Conservation (phyloP, 108 stramenopile species). For the Nannochloropsis granulata region DNA sequence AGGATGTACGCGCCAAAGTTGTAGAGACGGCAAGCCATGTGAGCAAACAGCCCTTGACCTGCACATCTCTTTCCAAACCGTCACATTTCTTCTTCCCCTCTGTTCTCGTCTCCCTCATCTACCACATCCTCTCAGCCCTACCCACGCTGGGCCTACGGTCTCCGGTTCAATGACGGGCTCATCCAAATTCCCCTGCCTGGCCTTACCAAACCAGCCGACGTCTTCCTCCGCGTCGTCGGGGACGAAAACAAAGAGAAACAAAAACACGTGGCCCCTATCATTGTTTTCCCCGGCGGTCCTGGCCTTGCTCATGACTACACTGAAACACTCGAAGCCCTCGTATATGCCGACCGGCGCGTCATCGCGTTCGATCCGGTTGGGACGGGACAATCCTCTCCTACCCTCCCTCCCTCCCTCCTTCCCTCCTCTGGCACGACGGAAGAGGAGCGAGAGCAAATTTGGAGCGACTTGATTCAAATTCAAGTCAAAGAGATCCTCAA, state of each 20-base stretch:
- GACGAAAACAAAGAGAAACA: slow-evolving; percentile 4
- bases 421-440: neutral
- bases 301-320: slow-evolving; percentile 28
- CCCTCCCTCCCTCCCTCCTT: neutral
- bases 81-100: neutral
- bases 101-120: neutral
- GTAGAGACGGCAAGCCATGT: no score
- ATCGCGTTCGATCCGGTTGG: slow-evolving; percentile 21
- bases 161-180: slow-evolving; percentile 18
- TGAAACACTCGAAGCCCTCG: slow-evolving; percentile 21
- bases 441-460: neutral
- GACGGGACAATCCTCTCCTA: slow-evolving; percentile 10
- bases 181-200: slow-evolving; percentile 11
- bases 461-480: neutral
- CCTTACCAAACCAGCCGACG: neutral
- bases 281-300: slow-evolving; percentile 20
- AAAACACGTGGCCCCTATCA: neutral
- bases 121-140: slow-evolving; percentile 5
- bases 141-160: slow-evolving; percentile 20
- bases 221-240: slow-evolving; percentile 12
- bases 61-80: no score
- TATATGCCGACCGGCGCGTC: slow-evolving; percentile 11
- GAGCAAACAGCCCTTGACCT: no score
- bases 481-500: neutral
- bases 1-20: no score